Percentiles rank a stretch among this genome's conserved stretches.
phyloP scores from a whole-genome alignment of 148 eudicot genomes.

The Vaccinium vitisidaea region DNA sequence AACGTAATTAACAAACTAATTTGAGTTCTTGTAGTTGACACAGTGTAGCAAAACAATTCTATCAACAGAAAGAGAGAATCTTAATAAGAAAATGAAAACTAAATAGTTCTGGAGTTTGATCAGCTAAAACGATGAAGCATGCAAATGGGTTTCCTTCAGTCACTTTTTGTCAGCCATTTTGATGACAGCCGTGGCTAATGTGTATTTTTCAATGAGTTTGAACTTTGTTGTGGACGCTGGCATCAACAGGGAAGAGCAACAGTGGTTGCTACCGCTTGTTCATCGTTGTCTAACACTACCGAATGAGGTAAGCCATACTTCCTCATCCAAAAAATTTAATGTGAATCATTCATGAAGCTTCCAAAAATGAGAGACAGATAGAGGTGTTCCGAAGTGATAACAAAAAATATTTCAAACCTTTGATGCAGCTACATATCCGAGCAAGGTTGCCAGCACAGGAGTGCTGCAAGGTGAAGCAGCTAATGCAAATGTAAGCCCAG shows the following conservation, averaged over 20 bases:
- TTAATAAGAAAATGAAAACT: neutral
- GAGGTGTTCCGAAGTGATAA: neutral
- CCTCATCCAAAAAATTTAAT: neutral
- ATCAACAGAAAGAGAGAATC: neutral
- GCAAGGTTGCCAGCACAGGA: conserved; percentile 89
- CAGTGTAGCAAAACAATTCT: neutral
- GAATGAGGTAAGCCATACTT: neutral
- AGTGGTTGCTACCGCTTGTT: neutral
- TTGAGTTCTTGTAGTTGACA: neutral
- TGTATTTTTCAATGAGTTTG: neutral
- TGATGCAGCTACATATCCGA: conserved; percentile 90
- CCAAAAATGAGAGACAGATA: neutral
- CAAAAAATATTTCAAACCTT: conserved; percentile 36
- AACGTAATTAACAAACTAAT: neutral
- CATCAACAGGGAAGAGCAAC: neutral
- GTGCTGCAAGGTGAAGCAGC: conserved; percentile 99
- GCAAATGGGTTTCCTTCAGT: neutral
- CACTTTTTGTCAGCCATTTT: neutral
- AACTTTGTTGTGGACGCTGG: conserved; percentile 1
- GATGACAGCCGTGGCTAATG: neutral
- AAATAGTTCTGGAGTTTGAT: neutral
- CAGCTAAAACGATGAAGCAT: neutral
- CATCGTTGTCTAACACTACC: neutral
- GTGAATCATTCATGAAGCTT: neutral
- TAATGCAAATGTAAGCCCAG: conserved; percentile 97